These are phyloP conservation scores for Paraconiothyrium sp. DNA, from an alignment of 2,329 filamentous ascomycete species.

Conservation along the genomic window DNA sequence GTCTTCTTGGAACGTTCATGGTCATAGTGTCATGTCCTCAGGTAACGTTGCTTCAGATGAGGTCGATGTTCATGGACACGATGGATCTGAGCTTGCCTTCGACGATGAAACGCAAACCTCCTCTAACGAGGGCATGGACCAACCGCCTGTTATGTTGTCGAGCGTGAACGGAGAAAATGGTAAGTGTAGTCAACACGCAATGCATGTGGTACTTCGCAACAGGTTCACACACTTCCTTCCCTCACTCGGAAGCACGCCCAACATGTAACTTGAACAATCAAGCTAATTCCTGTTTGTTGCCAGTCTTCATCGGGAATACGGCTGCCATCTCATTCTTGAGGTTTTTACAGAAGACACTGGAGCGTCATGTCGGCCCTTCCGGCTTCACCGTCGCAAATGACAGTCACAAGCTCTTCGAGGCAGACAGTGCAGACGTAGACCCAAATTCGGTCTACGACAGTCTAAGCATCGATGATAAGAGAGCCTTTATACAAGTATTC, in stretches of 20 bases:
- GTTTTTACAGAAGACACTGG: conserved; percentile 59
- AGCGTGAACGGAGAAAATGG: conserved; percentile 61
- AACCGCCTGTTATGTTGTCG: conserved; percentile 57
- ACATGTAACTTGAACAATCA: conserved; percentile 18
- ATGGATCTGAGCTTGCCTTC: conserved; percentile 14
- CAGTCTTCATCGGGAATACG: conserved; percentile 62
- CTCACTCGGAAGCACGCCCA: neutral
- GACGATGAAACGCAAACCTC: conserved; percentile 28
- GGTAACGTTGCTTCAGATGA: conserved; percentile 8
- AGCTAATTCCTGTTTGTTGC: neutral
- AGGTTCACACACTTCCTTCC: neutral
- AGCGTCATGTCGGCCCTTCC: conserved; percentile 63
- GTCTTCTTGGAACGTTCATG: conserved; percentile 20
- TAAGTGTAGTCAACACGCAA: conserved; percentile 44
- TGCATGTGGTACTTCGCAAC: neutral
- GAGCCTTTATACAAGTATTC: conserved; percentile 45
- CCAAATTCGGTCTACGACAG: conserved; percentile 36
- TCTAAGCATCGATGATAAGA: conserved; percentile 44
- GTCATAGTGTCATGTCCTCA: conserved; percentile 10
- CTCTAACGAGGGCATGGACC: conserved; percentile 23
- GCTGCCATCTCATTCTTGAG: conserved; percentile 66
- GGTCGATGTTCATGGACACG: conserved; percentile 3
- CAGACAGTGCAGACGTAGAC: conserved; percentile 45
- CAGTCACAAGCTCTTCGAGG: conserved; percentile 65
- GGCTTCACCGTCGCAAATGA: conserved; percentile 63